phyloP scores from a whole-genome alignment of 2,329 filamentous ascomycete species.

The Lachnellula cervina region DNA sequence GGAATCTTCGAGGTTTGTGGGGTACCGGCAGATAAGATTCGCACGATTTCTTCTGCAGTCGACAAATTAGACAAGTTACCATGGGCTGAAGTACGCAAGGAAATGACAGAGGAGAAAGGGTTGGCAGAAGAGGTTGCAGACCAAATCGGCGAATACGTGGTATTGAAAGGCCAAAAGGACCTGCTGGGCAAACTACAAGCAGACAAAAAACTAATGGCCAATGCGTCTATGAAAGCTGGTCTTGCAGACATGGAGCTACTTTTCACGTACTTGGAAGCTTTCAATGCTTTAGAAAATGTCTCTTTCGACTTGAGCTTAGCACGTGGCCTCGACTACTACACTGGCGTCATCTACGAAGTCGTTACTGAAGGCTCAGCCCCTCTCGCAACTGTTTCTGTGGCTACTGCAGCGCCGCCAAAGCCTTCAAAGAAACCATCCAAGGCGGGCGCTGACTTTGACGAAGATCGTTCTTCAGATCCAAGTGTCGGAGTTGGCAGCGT shows the following conservation, averaged over 20 bases:
- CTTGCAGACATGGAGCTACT: constrained; percentile 76
- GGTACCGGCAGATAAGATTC: constrained; percentile 80
- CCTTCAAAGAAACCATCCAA: constrained; percentile 39
- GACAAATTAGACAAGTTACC: constrained; percentile 94
- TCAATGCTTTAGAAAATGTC: constrained; percentile 65
- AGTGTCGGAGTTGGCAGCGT: constrained; percentile 80
- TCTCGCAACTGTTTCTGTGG: constrained; percentile 33
- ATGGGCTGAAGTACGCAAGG: constrained; percentile 83
- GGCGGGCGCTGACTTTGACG: constrained; percentile 45
- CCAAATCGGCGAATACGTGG: constrained; percentile 81
- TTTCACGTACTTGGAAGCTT: constrained; percentile 76
- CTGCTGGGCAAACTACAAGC: constrained; percentile 65
- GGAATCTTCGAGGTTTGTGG: constrained; percentile 89
- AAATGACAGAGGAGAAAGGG: constrained; percentile 92
- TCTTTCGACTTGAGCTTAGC: constrained; percentile 90
- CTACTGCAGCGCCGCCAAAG: constrained; percentile 36
- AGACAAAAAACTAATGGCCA: constrained; percentile 64
- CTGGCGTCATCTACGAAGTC: constrained; percentile 71
- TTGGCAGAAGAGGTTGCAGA: constrained; percentile 73
- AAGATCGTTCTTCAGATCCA: constrained; percentile 73
- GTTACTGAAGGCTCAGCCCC: constrained; percentile 68
- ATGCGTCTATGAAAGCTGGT: constrained; percentile 72
- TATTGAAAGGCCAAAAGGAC: constrained; percentile 68
- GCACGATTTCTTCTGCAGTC: constrained; percentile 85
- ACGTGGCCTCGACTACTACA: constrained; percentile 84